Conservation (phyloP, 1,139 yeast genomes). For the Protomyces gravidus region DNA sequence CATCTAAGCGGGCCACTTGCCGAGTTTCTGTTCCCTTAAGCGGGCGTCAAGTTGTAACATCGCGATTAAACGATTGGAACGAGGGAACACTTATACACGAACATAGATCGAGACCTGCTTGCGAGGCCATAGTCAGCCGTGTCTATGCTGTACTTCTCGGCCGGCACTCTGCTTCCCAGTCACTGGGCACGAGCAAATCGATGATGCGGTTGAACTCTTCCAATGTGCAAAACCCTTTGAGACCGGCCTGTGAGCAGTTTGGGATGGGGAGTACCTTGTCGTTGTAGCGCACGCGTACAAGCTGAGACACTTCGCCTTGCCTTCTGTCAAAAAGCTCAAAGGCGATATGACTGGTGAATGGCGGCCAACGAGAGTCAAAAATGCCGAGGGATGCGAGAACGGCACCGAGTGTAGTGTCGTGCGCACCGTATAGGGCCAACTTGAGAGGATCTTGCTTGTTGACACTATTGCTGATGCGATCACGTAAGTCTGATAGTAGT, state of each 20-base stretch:
- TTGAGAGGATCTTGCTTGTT: slow-evolving; percentile 29
- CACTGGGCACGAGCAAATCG: slow-evolving; percentile 30
- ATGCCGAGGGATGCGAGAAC: slow-evolving; percentile 34
- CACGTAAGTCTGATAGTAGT: slow-evolving; percentile 29
- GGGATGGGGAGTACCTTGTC: slow-evolving; percentile 33
- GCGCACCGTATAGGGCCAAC: slow-evolving; percentile 35
- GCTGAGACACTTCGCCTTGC: slow-evolving; percentile 29
- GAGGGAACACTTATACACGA: too few relatives aligned
- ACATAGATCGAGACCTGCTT: too few relatives aligned
- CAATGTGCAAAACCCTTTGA: slow-evolving; percentile 31
- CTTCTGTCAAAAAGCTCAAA: slow-evolving; percentile 30
- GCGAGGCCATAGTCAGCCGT: too few relatives aligned
- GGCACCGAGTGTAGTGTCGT: slow-evolving; percentile 36
- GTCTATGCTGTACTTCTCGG: too few relatives aligned
- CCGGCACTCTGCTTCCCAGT: slow-evolving; percentile 33
- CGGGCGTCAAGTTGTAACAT: neutral
- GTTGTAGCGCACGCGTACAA: slow-evolving; percentile 35
- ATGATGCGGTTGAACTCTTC: slow-evolving; percentile 31
- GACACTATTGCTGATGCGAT: slow-evolving; percentile 18
- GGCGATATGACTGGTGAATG: slow-evolving; percentile 34
- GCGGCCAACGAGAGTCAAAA: slow-evolving; percentile 35
- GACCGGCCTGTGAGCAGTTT: slow-evolving; percentile 31
- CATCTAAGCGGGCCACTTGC: too few relatives aligned
- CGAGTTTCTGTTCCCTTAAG: too few relatives aligned
- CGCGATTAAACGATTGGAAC: neutral